These are phyloP conservation scores for Rhexocercosporidium sp. DNA, from an alignment of 2,329 filamentous ascomycete genomes.

Conservation along the genomic window DNA sequence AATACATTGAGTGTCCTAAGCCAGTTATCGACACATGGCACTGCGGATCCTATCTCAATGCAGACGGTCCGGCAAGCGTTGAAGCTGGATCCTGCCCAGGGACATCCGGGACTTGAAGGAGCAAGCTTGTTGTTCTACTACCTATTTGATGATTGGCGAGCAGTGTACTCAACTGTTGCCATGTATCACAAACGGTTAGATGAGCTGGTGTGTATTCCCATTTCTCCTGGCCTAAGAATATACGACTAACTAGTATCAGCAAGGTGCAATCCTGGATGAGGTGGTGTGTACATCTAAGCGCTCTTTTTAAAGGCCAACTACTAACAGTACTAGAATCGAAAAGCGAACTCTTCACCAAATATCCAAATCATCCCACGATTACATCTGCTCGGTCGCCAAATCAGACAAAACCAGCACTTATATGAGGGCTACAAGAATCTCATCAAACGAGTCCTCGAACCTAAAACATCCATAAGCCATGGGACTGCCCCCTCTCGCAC, in stretches of 20 bases:
- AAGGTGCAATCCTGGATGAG: slow-evolving; percentile 37
- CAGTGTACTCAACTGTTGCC: slow-evolving; percentile 61
- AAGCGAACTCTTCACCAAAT: slow-evolving; percentile 47
- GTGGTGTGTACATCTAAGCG: slow-evolving; percentile 28
- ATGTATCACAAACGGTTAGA: slow-evolving; percentile 52
- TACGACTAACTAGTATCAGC: slow-evolving; percentile 20
- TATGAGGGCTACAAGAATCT: slow-evolving; percentile 66
- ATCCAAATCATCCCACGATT: slow-evolving; percentile 61
- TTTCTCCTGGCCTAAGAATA: neutral
- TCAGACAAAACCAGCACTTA: slow-evolving; percentile 63
- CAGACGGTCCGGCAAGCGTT: slow-evolving; percentile 39
- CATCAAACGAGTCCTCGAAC: slow-evolving; percentile 59
- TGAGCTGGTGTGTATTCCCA: slow-evolving; percentile 49
- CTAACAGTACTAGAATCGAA: slow-evolving; percentile 38
- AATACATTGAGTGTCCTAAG: slow-evolving; percentile 66
- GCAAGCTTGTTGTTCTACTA: slow-evolving; percentile 69
- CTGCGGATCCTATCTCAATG: slow-evolving; percentile 38
- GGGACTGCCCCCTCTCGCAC: neutral
- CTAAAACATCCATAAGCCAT: slow-evolving; percentile 18
- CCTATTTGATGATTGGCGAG: slow-evolving; percentile 69
- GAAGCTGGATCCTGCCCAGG: slow-evolving; percentile 38
- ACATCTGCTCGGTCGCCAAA: slow-evolving; percentile 64
- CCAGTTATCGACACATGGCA: slow-evolving; percentile 61
- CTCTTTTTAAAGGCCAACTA: neutral
- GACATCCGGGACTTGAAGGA: slow-evolving; percentile 50